Percentiles rank a stretch among this genome's conserved stretches.
Evolutionary conservation across 164 flowering plant species (phyloP).

Genomic region (Nelumbo lutea): DNA sequence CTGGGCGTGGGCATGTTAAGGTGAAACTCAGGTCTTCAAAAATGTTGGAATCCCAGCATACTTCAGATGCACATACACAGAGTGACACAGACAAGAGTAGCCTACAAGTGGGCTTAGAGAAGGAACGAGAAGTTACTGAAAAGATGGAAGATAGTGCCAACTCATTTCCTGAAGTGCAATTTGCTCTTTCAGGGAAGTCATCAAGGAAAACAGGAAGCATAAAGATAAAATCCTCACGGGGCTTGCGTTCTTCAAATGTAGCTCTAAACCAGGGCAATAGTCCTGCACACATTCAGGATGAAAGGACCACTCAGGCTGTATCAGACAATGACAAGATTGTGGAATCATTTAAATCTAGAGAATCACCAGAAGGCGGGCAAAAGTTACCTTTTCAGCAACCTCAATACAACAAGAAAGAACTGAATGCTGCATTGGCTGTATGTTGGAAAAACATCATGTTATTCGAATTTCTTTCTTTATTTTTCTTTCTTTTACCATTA

Average conservation of each 20-base stretch:
- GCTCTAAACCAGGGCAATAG: constrained; percentile 19
- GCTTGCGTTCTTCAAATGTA: constrained; percentile 30
- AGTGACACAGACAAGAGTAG: constrained; percentile 68
- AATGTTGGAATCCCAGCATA: constrained; percentile 30
- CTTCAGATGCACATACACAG: constrained; percentile 43
- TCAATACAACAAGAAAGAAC: constrained; percentile 51
- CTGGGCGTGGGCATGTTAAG: constrained; percentile 65
- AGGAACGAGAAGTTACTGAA: constrained; percentile 33
- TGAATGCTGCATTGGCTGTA: constrained; percentile 49
- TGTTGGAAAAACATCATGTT: not conserved
- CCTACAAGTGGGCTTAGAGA: constrained; percentile 39
- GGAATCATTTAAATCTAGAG: constrained; percentile 10
- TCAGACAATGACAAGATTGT: constrained; percentile 12
- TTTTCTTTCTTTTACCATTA: not conserved
- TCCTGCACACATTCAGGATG: constrained; percentile 24
- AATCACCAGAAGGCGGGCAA: constrained; percentile 21
- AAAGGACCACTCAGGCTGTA: constrained; percentile 5
- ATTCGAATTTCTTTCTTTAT: not conserved
- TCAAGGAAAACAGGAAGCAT: constrained; percentile 58
- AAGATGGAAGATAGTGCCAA: constrained; percentile 54
- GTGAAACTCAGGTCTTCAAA: constrained; percentile 77
- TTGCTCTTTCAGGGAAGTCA: constrained; percentile 21
- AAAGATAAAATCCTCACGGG: constrained; percentile 66
- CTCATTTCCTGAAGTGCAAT: constrained; percentile 40
- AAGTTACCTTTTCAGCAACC: constrained; percentile 21